phyloP scores from a whole-genome alignment of 148 eudicot genomes.

The Oxyria digyna region DNA sequence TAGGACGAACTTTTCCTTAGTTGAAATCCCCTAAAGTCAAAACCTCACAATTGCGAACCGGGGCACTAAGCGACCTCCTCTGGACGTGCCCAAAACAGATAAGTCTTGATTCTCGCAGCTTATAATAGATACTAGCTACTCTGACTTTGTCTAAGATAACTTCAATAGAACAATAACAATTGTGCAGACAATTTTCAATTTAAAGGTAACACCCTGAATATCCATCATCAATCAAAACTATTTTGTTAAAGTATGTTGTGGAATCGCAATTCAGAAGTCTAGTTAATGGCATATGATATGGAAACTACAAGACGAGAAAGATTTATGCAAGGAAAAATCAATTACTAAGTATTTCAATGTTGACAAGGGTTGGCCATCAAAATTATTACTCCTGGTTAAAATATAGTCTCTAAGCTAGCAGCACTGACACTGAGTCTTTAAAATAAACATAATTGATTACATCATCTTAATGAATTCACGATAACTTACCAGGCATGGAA shows the following conservation, averaged over 20 bases:
- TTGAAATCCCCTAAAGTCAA: too few species aligned
- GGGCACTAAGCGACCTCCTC: too few species aligned
- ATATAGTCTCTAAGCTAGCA: background rate
- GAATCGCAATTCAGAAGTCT: background rate
- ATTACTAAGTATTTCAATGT: background rate
- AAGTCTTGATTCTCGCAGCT: too few species aligned
- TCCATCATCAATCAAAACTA: background rate
- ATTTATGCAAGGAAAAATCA: background rate
- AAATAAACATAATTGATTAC: background rate
- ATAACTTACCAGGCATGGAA: constrained; percentile 72
- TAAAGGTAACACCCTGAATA: background rate
- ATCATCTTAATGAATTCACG: background rate
- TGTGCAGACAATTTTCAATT: background rate
- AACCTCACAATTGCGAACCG: too few species aligned
- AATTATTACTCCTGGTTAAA: background rate
- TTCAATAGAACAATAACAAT: background rate
- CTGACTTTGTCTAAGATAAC: too few species aligned
- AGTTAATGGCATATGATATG: background rate
- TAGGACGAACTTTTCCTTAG: too few species aligned
- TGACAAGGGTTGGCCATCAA: background rate
- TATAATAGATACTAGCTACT: too few species aligned
- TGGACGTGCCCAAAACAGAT: too few species aligned
- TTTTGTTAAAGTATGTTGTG: background rate
- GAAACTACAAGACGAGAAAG: background rate
- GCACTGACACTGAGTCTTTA: too few species aligned